These are phyloP conservation scores for Sporothrix protearum DNA, from an alignment of 2,329 filamentous ascomycete species.

Conservation along the genomic window DNA sequence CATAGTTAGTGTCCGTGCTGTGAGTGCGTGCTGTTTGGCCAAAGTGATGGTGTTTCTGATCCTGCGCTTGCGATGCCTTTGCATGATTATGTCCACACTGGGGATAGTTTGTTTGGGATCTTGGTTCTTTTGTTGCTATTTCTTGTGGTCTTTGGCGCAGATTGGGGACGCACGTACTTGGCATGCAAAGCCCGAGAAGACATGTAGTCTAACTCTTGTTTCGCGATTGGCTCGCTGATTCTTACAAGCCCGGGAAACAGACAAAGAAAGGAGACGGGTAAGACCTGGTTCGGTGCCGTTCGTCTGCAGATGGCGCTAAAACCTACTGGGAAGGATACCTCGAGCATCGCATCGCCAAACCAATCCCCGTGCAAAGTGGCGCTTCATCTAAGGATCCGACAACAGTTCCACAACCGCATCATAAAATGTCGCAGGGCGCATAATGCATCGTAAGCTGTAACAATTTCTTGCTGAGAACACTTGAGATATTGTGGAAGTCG, in stretches of 20 bases:
- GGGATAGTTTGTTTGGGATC: neutral
- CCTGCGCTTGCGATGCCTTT: neutral
- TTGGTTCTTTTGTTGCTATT: neutral
- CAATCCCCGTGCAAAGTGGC: neutral
- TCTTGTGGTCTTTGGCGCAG: neutral
- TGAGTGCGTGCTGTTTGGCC: neutral
- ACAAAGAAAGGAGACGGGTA: neutral
- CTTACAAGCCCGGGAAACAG: neutral
- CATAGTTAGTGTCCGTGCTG: no score
- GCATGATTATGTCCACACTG: neutral
- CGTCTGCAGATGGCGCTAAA: neutral
- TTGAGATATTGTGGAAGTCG: neutral
- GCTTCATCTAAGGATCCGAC: neutral
- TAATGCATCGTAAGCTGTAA: no score
- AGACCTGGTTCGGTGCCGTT: neutral
- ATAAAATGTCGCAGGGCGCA: neutral
- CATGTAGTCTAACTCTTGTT: neutral
- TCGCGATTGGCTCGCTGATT: neutral
- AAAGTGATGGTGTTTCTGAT: neutral
- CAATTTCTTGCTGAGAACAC: neutral
- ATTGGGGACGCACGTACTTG: neutral
- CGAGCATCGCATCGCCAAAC: neutral
- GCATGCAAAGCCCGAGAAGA: neutral
- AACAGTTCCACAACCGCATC: neutral
- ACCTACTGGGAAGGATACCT: neutral